phyloP scores from a whole-genome alignment of 2,329 filamentous ascomycete genomes.

The Alternaria panax region DNA sequence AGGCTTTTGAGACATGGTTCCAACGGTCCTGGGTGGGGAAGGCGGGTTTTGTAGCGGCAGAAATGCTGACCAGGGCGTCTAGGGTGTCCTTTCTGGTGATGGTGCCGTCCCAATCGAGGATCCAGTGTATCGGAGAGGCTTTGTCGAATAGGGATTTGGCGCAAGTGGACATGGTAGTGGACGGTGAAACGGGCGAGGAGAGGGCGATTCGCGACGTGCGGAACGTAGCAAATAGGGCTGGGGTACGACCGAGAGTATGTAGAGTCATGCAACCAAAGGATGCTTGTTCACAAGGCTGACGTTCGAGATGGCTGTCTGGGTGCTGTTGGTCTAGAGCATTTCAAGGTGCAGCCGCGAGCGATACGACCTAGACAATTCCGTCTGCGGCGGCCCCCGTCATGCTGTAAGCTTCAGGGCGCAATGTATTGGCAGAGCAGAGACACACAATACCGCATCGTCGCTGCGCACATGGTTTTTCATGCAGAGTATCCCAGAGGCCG shows the following conservation, averaged over 20 bases:
- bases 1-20: conserved; percentile 50
- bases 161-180: conserved; percentile 24
- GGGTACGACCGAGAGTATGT: not conserved
- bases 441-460: not conserved
- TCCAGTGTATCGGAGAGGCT: conserved; percentile 40
- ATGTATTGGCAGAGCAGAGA: not conserved
- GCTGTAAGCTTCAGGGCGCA: not conserved
- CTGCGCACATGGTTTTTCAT: not conserved
- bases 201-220: not conserved
- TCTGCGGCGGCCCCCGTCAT: not conserved
- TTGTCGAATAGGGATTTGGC: conserved; percentile 3
- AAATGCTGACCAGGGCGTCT: conserved; percentile 51
- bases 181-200: not conserved
- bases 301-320: not conserved
- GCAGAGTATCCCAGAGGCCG: not conserved
- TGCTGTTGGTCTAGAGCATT: not conserved
- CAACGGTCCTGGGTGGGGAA: conserved; percentile 40
- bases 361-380: not conserved
- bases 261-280: not conserved
- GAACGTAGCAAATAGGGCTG: not conserved
- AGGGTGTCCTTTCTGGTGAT: conserved; percentile 56
- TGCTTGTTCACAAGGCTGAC: not conserved
- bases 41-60: conserved; percentile 35
- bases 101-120: conserved; percentile 60
- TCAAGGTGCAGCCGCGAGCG: not conserved